phyloP scores from a whole-genome alignment of 129 eudicot genomes.

The Helichrysum umbraculigerum region DNA sequence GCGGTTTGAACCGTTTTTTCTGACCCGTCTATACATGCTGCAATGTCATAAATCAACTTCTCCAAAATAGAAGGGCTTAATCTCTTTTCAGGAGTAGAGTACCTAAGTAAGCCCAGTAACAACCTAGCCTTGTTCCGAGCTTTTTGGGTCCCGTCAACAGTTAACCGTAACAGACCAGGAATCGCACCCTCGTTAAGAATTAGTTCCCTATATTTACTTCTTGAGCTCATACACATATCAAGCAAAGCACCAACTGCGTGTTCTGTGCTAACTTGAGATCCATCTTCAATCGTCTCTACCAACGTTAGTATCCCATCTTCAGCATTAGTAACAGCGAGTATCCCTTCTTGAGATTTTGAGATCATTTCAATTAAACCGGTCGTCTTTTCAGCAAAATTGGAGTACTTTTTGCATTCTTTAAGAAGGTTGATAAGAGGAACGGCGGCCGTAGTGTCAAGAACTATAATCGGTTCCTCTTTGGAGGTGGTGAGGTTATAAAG shows the following conservation, averaged over 20 bases:
- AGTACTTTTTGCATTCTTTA: slow-evolving; percentile 69
- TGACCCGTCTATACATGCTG: slow-evolving; percentile 51
- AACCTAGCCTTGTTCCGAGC: slow-evolving; percentile 59
- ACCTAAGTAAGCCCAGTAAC: slow-evolving; percentile 65
- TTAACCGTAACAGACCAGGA: slow-evolving; percentile 70
- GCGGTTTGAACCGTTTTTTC: slow-evolving; percentile 62
- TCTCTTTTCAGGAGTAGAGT: slow-evolving; percentile 43
- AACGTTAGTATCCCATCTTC: slow-evolving; percentile 67
- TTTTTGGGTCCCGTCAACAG: slow-evolving; percentile 69
- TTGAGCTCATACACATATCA: slow-evolving; percentile 54
- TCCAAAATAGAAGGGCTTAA: slow-evolving; percentile 48
- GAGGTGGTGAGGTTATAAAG: slow-evolving; percentile 66
- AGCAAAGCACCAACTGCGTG: slow-evolving; percentile 77
- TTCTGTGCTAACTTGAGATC: slow-evolving; percentile 65
- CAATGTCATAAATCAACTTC: slow-evolving; percentile 56
- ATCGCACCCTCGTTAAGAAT: slow-evolving; percentile 87
- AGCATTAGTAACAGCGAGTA: slow-evolving; percentile 41
- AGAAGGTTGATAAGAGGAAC: slow-evolving; percentile 68
- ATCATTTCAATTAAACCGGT: slow-evolving; percentile 54
- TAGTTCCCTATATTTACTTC: slow-evolving; percentile 62
- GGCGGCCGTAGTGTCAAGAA: slow-evolving; percentile 51
- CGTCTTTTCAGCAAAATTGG: slow-evolving; percentile 76
- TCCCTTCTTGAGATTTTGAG: slow-evolving; percentile 56
- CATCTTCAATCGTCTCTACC: slow-evolving; percentile 81
- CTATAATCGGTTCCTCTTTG: slow-evolving; percentile 39